Percentiles rank a stretch among this genome's conserved stretches.
phyloP scores from a whole-genome alignment of 2,329 filamentous ascomycete species.

The Diaporthe ampelina region DNA sequence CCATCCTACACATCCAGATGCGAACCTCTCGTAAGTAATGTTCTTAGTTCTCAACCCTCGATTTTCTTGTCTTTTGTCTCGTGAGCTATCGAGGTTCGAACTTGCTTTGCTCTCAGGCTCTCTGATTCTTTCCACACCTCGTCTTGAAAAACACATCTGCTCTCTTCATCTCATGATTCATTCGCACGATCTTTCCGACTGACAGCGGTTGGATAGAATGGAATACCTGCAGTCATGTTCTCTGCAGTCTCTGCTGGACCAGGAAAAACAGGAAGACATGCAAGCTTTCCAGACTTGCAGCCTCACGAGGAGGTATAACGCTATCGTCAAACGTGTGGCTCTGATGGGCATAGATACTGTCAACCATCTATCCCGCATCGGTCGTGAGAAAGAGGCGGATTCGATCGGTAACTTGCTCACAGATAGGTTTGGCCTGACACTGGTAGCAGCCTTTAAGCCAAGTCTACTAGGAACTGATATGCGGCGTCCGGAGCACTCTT shows the following conservation, averaged over 20 bases:
- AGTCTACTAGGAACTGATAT: slow-evolving; percentile 3
- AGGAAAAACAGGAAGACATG: slow-evolving; percentile 45
- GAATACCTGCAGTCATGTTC: slow-evolving; percentile 45
- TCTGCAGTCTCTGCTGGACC: slow-evolving; percentile 46
- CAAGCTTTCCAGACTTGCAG: slow-evolving; percentile 42
- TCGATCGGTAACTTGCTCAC: slow-evolving; percentile 51
- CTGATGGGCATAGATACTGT: slow-evolving; percentile 63
- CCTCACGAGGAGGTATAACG: slow-evolving; percentile 37
- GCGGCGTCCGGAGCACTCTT: neutral
- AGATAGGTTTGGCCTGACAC: slow-evolving; percentile 45
- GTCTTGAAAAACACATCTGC: neutral
- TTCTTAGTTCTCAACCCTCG: neutral
- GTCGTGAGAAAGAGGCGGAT: slow-evolving; percentile 57
- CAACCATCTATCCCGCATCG: slow-evolving; percentile 57
- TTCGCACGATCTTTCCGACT: neutral
- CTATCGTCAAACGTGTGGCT: slow-evolving; percentile 48
- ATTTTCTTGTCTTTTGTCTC: neutral
- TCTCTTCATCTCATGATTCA: neutral
- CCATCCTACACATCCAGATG: slow-evolving; percentile 66
- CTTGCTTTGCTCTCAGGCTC: too few species aligned
- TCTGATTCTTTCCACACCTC: neutral
- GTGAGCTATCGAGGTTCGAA: neutral
- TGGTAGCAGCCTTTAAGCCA: slow-evolving; percentile 23
- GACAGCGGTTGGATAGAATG: slow-evolving; percentile 46
- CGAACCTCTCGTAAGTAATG: slow-evolving; percentile 55